Evolutionary conservation across 352 stramenopile genomes (phyloP).

Genomic region (Globisporangium irregulare): DNA sequence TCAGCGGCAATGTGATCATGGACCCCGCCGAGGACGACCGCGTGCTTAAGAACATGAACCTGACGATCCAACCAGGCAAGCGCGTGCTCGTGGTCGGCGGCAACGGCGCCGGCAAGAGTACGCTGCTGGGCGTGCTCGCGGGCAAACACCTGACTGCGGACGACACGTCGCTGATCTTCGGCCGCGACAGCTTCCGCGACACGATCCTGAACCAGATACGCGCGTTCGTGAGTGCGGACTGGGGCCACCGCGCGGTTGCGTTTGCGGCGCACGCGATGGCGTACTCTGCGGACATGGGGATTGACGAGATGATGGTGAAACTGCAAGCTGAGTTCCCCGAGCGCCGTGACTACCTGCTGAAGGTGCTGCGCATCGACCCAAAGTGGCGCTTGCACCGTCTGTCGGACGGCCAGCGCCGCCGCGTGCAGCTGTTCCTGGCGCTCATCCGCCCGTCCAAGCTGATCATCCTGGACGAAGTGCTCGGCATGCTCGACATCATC

Average conservation of each 20-base stretch:
- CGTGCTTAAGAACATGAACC: slow-evolving; percentile 86
- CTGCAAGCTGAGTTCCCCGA: slow-evolving; percentile 93
- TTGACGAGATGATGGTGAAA: slow-evolving; percentile 97
- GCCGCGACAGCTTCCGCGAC: slow-evolving; percentile 94
- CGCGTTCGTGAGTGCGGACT: slow-evolving; percentile 95
- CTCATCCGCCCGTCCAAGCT: slow-evolving; percentile 96
- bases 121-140: slow-evolving; percentile 92
- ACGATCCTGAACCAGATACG: slow-evolving; percentile 92
- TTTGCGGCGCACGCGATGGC: slow-evolving; percentile 91
- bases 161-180: slow-evolving; percentile 79
- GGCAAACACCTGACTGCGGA: slow-evolving; percentile 93
- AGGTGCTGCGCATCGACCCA: slow-evolving; percentile 95
- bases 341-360: slow-evolving; percentile 91
- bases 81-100: slow-evolving; percentile 93
- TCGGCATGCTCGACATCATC: slow-evolving; percentile 96
- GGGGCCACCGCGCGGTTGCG: slow-evolving; percentile 94
- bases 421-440: slow-evolving; percentile 96
- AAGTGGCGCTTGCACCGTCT: slow-evolving; percentile 86
- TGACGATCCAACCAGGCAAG: slow-evolving; percentile 79
- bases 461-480: slow-evolving; percentile 98
- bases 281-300: slow-evolving; percentile 93
- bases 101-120: slow-evolving; percentile 95
- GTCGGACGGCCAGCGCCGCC: slow-evolving; percentile 79
- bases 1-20: slow-evolving; percentile 5
- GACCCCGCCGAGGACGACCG: slow-evolving; percentile 41